Evolutionary conservation across 345 rosid species (phyloP), one percentile per base, ranked within the genome.

Genomic region (Kandelia obovata): DNA sequence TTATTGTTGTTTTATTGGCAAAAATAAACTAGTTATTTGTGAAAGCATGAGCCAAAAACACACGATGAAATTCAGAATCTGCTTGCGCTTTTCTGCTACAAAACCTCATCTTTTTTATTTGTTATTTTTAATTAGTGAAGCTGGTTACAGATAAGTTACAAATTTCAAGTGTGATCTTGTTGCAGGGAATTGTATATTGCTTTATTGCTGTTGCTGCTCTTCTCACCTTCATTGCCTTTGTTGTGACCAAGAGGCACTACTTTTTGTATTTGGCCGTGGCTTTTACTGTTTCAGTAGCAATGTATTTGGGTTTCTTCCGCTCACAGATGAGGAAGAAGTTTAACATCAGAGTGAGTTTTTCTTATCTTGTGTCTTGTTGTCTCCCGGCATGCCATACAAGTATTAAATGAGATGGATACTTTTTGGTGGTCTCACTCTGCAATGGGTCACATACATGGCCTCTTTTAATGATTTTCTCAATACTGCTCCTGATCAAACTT

Each of bases 261-360:
- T 93, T 87, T 76, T 75, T 93, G 64, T 93, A 91, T 70, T 76
- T 89, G 65, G 87, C 89, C n/a, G 27, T 81, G 56, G 84, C 83
- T 58, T 84, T 89, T 61, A 15, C 75, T n/a, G 20, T 89, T 61
- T 81, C 83, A 27, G 55, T 84, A 30, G 96, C 79, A 70, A 79
- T 83, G 56, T 91, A 89, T 79, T 62, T 83, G 80, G 94, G 92
- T 46, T 88, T 81, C 80, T 89, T 85, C 76, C 94, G 97, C 28
- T 61, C 84, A 5, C 89, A 76, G 69, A 86, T 87, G 31, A 82
- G 83, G 75, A 83, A 73, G 80, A 93, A 86, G 78, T 93, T 89
- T 65, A 93, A 93, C 73, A 86, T 93, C 76, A 83, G 82, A 87
- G 98, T 90, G 68, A 84, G 94, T 75, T 56, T 47, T 13, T 60